A percentile compares a stretch with the other conserved stretches of the same genome.
These are phyloP conservation scores for Monoraphidium neglectum DNA, from an alignment of 139 green algal species.

Conservation along the genomic window DNA sequence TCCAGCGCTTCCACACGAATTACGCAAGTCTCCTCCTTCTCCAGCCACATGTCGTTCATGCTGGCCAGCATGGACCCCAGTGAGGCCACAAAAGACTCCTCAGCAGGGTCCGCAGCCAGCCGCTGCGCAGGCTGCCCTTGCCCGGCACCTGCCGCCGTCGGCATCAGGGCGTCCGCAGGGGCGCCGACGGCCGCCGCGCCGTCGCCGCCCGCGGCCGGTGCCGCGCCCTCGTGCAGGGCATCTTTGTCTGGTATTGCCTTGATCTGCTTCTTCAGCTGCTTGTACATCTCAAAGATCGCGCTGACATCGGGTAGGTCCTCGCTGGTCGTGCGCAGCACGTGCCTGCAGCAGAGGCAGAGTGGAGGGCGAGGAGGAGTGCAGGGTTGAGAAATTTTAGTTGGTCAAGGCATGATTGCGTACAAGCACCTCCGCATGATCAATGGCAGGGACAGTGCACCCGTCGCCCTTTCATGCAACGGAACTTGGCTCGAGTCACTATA, in stretches of 20 bases:
- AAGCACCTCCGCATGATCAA: too few relatives aligned
- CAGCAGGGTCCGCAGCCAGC: conserved; percentile 32
- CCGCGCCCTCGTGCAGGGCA: conserved; percentile 4
- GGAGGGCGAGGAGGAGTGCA: conserved; percentile 50
- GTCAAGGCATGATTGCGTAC: neutral
- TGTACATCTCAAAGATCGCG: conserved; percentile 71
- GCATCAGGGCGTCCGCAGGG: conserved; percentile 51
- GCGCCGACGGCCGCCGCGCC: conserved; percentile 50
- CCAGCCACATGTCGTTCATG: conserved; percentile 80
- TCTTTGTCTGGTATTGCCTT: conserved; percentile 39
- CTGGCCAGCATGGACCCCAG: conserved; percentile 56
- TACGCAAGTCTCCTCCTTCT: conserved; percentile 75
- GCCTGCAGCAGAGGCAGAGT: too few relatives aligned
- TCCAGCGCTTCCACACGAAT: conserved; percentile 55
- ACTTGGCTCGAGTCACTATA: too few relatives aligned
- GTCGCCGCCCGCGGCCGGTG: conserved; percentile 23
- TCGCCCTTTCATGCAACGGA: too few relatives aligned
- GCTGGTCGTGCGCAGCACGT: conserved; percentile 56
- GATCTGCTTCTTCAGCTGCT: conserved; percentile 67
- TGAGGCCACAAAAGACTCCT: conserved; percentile 48
- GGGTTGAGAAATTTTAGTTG: neutral
- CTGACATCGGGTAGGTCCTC: conserved; percentile 44
- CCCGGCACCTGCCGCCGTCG: conserved; percentile 13
- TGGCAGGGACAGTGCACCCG: too few relatives aligned
- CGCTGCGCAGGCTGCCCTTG: conserved; percentile 10